Evolutionary conservation across 1,284 basidiomycete genomes (phyloP).

Genomic region (Vanrija pseudolonga): DNA sequence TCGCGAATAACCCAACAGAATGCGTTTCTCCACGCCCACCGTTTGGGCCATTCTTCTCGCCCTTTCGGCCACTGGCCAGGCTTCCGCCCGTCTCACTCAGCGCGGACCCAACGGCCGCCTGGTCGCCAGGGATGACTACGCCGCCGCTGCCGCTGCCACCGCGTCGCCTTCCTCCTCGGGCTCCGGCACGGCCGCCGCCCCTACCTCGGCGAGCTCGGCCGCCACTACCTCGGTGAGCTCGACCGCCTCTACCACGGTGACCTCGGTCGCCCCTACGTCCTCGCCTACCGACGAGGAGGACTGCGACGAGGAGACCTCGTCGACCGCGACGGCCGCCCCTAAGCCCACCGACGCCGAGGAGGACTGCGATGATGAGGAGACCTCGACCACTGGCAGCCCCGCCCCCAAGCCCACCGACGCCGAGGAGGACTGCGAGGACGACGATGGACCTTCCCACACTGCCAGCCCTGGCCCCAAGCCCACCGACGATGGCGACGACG

Average conservation of each 20-base stretch:
- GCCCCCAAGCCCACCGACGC: background rate
- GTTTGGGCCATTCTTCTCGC: conserved; percentile 13
- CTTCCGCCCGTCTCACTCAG: conserved; percentile 3
- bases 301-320: background rate
- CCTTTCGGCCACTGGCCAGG: conserved; percentile 16
- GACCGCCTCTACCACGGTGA: background rate
- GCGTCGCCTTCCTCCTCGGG: background rate
- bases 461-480: background rate
- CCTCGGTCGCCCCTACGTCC: too few relatives aligned
- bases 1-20: background rate
- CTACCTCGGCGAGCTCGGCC: too few relatives aligned
- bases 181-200: background rate
- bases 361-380: background rate
- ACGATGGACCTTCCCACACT: background rate
- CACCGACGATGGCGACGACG: background rate
- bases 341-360: background rate
- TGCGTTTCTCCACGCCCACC: conserved; percentile 13
- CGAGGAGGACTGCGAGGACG: background rate
- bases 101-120: conserved; percentile 7
- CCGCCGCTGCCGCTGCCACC: background rate
- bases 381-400: background rate
- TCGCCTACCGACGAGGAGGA: background rate
- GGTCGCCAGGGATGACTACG: background rate
- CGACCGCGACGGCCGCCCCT: background rate
- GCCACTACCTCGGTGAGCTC: too few relatives aligned